Percentiles rank a stretch among this genome's conserved stretches.
Evolutionary conservation across 179 eudicot species (phyloP).

Genomic region (Beta macrorhiza): DNA sequence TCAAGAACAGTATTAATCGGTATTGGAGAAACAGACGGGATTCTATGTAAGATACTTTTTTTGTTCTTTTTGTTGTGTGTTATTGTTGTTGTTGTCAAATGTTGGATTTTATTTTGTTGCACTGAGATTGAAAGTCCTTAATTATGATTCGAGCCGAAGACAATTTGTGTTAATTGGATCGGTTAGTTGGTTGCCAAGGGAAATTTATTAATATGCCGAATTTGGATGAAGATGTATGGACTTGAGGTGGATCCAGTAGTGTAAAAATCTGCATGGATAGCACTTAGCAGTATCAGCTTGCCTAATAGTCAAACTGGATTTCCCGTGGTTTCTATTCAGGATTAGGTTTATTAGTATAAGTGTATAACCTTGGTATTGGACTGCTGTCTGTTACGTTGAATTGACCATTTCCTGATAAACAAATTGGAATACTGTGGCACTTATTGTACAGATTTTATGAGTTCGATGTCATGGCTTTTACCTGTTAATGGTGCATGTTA

Average conservation of each 20-base stretch:
- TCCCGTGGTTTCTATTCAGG: neutral
- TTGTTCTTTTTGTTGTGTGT: neutral
- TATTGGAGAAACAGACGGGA: slow-evolving; percentile 88
- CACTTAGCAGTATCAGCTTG: neutral
- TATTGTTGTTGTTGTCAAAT: neutral
- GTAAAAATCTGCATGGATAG: neutral
- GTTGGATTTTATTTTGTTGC: neutral
- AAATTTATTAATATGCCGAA: neutral
- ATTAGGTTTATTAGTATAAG: neutral
- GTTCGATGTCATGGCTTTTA: neutral
- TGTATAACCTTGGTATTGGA: neutral
- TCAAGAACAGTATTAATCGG: slow-evolving; percentile 78
- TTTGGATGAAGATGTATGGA: neutral
- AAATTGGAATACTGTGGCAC: neutral
- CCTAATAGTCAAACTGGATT: neutral
- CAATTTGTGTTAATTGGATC: neutral
- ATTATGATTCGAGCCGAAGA: neutral
- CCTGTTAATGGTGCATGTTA: neutral
- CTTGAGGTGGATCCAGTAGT: neutral
- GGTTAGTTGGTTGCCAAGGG: neutral
- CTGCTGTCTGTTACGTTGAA: neutral
- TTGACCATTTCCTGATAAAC: neutral
- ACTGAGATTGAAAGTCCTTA: neutral
- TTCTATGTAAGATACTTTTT: slow-evolving; percentile 46
- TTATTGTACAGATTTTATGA: neutral